These are phyloP conservation scores for Dothideomycetes sp. DNA, from an alignment of 2,329 filamentous ascomycete genomes.

Conservation along the genomic window DNA sequence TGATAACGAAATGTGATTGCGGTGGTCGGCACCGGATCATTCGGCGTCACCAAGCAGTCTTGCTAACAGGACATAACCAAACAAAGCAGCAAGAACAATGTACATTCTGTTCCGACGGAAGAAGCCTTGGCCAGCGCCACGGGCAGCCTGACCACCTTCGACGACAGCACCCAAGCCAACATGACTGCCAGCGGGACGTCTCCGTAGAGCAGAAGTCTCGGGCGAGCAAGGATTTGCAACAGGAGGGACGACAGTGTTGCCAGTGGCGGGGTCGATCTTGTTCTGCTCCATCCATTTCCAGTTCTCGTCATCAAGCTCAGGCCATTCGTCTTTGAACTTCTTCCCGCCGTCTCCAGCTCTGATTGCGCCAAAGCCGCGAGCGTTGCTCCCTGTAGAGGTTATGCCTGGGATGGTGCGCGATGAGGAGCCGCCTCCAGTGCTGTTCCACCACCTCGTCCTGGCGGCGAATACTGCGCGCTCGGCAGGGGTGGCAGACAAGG, in stretches of 20 bases:
- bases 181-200: conserved; percentile 47
- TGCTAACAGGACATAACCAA: conserved; percentile 74
- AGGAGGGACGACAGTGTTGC: conserved; percentile 28
- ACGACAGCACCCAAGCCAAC: conserved; percentile 52
- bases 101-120: conserved; percentile 67
- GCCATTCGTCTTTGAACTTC: conserved; percentile 84
- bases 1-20: too few species aligned
- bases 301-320: conserved; percentile 80
- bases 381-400: conserved; percentile 31
- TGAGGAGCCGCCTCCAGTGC: conserved; percentile 74
- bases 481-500: conserved; percentile 61
- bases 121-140: conserved; percentile 76
- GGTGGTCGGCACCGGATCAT: too few species aligned
- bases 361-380: conserved; percentile 63
- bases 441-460: conserved; percentile 90
- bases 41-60: conserved; percentile 49
- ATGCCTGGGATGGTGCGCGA: conserved; percentile 35
- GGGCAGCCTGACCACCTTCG: conserved; percentile 63
- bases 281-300: conserved; percentile 83
- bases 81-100: conserved; percentile 57
- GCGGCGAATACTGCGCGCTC: conserved; percentile 71
- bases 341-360: conserved; percentile 86
- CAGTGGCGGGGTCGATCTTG: conserved; percentile 67
- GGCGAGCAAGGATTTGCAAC: conserved; percentile 45
- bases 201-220: conserved; percentile 52